phyloP scores from a whole-genome alignment of 225 moss, liverwort and hornwort species.

The Pleurozium schreberi region DNA sequence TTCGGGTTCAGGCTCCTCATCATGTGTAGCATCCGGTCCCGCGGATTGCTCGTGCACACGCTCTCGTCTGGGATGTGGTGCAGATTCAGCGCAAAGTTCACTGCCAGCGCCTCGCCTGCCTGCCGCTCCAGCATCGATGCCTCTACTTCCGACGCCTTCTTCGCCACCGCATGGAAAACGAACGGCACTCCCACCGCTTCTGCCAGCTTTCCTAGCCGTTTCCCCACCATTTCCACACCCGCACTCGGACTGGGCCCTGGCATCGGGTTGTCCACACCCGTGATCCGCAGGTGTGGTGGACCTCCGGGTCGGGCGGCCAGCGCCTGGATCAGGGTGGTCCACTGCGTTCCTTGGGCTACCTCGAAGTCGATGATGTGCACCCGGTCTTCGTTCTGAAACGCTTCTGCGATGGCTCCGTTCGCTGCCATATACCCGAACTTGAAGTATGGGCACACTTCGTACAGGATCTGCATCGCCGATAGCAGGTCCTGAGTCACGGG shows the following conservation, averaged over 20 bases:
- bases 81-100: slow-evolving; percentile 35
- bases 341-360: slow-evolving; percentile 58
- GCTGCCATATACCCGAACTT: slow-evolving; percentile 69
- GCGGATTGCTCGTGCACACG: slow-evolving; percentile 43
- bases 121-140: slow-evolving; percentile 58
- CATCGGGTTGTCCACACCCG: slow-evolving; percentile 39
- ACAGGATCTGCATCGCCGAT: slow-evolving; percentile 63
- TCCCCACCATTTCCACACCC: slow-evolving; percentile 47
- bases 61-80: slow-evolving; percentile 49
- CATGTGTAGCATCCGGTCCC: slow-evolving; percentile 48
- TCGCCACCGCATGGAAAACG: slow-evolving; percentile 46
- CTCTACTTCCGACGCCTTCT: slow-evolving; percentile 35
- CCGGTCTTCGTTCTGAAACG: slow-evolving; percentile 56
- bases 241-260: slow-evolving; percentile 6
- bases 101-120: slow-evolving; percentile 56
- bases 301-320: slow-evolving; percentile 66
- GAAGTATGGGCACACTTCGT: slow-evolving; percentile 67
- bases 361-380: slow-evolving; percentile 71
- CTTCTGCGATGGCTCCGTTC: slow-evolving; percentile 62
- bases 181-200: slow-evolving; percentile 57
- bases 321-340: slow-evolving; percentile 65
- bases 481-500: slow-evolving; percentile 38
- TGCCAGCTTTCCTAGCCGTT: slow-evolving; percentile 49
- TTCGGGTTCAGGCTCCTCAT: slow-evolving; percentile 52
- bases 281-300: slow-evolving; percentile 59